Evolutionary conservation across 768 basidiomycete species (phyloP), one percentile per base, ranked within the genome.

Genomic region (Phlegmacium glaucopus): DNA sequence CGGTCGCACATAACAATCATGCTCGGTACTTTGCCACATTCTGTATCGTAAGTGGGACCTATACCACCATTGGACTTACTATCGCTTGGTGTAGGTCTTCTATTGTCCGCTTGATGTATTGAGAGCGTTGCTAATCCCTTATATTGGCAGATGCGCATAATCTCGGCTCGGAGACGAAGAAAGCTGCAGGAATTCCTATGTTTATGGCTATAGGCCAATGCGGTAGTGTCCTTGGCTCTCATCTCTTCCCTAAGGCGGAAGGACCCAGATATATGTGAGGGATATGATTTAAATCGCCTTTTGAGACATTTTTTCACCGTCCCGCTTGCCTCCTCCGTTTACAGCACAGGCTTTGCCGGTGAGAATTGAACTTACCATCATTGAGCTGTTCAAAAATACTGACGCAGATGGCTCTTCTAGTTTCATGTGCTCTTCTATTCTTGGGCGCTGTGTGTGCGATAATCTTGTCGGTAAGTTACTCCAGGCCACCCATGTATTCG

Each of bases 121-220:
- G 29, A 15, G 22, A 22, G 5, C 18, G 16, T 26, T 12, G 16
- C 29, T 41, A 3, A 4, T 40, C 13, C 18, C 44, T 35, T n/a
- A 47, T 87, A 83, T 76, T 53, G 78, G 83, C 4, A 22, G 22
- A 22, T 22, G 22, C 22, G 22, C 85, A 88, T 56, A 90, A 88
- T 55, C 73, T 87, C 6, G 87, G 85, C 3, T 87, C 87, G 0
- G 87, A 90, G 56, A 82, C 83, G 0, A 88, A 90, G 64, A 80
- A 78, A 46, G 87, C 87, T 0, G 79, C 85, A 0, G 87, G 87
- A 0, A 83, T 87, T 27, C 85, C 85, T 8, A 75, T 86, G 66
- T 87, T 88, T 59, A 87, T 87, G 81, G 77, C 84, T 9, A 87
- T 90, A 30, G 87, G 87, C 0, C 87, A 90, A 58, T 80, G 85